A percentile compares a stretch with the other conserved stretches of the same genome.
Evolutionary conservation across 179 eudicot species (phyloP).

Genomic region (Spergularia azorica): DNA sequence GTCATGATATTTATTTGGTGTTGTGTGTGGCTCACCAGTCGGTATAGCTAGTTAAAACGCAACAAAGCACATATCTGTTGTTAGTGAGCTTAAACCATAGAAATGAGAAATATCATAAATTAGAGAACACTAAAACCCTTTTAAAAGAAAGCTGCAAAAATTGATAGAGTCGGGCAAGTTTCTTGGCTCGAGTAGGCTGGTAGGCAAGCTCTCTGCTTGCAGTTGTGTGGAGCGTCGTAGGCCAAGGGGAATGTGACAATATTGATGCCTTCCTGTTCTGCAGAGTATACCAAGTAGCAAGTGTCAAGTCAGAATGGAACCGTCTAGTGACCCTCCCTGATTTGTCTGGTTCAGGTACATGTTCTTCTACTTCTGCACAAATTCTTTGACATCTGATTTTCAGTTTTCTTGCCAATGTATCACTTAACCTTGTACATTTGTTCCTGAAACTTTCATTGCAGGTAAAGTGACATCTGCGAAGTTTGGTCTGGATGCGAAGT

Average conservation of each 20-base stretch:
- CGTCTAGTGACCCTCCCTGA: slow-evolving; percentile 80
- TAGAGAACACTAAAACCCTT: too few relatives aligned
- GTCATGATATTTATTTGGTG: background rate
- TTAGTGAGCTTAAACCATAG: too few relatives aligned
- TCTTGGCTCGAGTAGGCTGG: too few relatives aligned
- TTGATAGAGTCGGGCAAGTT: too few relatives aligned
- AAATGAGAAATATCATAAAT: too few relatives aligned
- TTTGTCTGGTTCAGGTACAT: slow-evolving; percentile 91
- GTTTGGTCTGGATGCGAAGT: slow-evolving; percentile 87
- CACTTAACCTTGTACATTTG: too few relatives aligned
- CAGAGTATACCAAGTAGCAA: slow-evolving; percentile 96
- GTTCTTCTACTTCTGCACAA: background rate
- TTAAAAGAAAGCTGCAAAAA: too few relatives aligned
- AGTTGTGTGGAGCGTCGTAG: too few relatives aligned
- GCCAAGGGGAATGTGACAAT: background rate
- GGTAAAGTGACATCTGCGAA: slow-evolving; percentile 70
- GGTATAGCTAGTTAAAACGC: background rate
- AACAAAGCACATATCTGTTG: too few relatives aligned
- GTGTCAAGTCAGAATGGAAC: slow-evolving; percentile 93
- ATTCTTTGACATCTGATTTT: background rate
- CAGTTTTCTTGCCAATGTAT: background rate
- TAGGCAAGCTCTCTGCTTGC: too few relatives aligned
- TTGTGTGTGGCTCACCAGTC: background rate
- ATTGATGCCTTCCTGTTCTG: slow-evolving; percentile 11
- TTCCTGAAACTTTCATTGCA: slow-evolving; percentile 31